Evolutionary conservation across 2,329 filamentous ascomycete genomes (phyloP).

Genomic region (Talaromyces pinophilus): DNA sequence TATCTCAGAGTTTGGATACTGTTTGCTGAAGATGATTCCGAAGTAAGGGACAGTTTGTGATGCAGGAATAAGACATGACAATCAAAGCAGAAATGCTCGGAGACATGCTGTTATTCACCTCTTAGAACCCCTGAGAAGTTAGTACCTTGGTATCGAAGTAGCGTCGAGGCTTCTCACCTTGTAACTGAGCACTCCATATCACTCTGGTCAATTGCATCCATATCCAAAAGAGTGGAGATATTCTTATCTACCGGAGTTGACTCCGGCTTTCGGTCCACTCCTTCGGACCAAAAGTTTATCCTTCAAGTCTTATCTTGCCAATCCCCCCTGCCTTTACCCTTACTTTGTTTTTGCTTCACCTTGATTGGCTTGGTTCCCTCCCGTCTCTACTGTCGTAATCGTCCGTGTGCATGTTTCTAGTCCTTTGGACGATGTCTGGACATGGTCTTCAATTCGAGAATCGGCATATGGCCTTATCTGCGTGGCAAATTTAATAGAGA

Average conservation of each 20-base stretch:
- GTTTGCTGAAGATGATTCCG: background rate
- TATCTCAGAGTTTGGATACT: background rate
- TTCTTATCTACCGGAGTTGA: background rate
- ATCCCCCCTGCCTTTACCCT: background rate
- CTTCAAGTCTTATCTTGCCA: background rate
- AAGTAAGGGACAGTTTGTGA: background rate
- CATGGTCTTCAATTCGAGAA: background rate
- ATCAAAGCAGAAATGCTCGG: background rate
- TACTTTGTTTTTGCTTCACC: background rate
- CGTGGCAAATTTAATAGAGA: background rate
- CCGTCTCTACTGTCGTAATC: background rate
- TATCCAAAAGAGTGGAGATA: background rate
- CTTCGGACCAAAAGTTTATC: background rate
- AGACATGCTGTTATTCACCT: background rate
- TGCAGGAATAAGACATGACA: background rate
- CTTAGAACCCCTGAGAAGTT: background rate
- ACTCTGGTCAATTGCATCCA: background rate
- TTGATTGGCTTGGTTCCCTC: background rate
- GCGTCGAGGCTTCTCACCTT: background rate
- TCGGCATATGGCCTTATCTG: background rate
- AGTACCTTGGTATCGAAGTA: background rate
- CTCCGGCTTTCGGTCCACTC: background rate
- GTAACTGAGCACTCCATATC: background rate
- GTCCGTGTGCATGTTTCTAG: background rate
- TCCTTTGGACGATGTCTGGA: background rate